Evolutionary conservation across 768 basidiomycete species (phyloP), one percentile per base, ranked within the genome.

Genomic region (Termitomyces sp.): DNA sequence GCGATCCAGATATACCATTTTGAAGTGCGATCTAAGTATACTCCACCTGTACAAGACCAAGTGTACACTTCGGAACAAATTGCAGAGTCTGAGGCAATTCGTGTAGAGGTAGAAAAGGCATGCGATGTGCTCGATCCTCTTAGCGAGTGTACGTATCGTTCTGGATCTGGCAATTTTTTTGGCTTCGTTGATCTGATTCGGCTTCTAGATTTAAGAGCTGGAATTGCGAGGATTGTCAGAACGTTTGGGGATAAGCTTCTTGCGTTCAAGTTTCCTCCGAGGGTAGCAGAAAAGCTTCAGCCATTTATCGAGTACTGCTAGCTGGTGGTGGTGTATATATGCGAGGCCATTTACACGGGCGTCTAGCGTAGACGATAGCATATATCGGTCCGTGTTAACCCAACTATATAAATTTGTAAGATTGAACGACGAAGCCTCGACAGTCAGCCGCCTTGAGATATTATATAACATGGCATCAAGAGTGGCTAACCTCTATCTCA

Each of bases 231-330:
- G 40, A 84, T 93, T 52, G 80, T 83, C 50, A 76, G 82, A 66
- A 91, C 87, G 52, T 93, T 93, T 70, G 88, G 88, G 5, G 82
- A 85, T 63, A 88, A 85, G 67, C 73, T 93, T 47, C 69, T 78
- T 2, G 91, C 89, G 13, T 93, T 91, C 79, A 89, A 82, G 70
- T 90, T 92, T 65, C 85, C 91, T 3, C 83, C 87, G n/a, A 74
- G 77, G 59, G 83, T 75, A 13, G 89, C 87, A 10, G 76, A 71
- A 61, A 87, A 86, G 72, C 67, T 93, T 57, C 89, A 91, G 71
- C 79, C 74, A 0, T 91, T 88, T 69, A 75, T 89, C 53, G 88
- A 91, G 66, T 87, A 86, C 69, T 78, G 77, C 60, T 82, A 66
- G 47, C 13, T 4, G 13, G 28, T 5, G 18, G 9, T 28, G 2